Conservation (phyloP, 129 eudicot species). For the Escallonia herrerae region DNA sequence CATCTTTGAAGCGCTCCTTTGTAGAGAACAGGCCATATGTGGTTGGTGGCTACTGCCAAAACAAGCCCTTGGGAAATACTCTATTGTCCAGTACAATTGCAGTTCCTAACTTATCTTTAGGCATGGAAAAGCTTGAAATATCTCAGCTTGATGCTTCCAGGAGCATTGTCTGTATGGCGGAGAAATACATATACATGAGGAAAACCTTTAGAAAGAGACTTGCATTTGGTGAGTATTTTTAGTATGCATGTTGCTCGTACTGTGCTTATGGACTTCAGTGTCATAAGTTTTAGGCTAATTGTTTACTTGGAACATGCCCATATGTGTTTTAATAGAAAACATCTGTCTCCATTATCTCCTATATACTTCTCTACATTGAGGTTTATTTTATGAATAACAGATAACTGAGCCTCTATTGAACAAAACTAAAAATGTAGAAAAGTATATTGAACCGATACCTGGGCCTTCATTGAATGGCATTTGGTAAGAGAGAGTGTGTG, state of each 20-base stretch:
- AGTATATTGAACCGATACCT: no score
- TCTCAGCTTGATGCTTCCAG: slow-evolving; percentile 29
- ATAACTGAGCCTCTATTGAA: no score
- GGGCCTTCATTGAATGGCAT: no score
- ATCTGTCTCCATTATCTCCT: no score
- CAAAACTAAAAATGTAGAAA: no score
- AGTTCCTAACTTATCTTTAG: slow-evolving; percentile 24
- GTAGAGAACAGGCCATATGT: slow-evolving; percentile 79
- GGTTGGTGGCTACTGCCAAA: slow-evolving; percentile 72
- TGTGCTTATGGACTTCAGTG: not conserved
- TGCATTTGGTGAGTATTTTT: slow-evolving; percentile 67
- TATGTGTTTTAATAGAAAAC: no score
- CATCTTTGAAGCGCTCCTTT: slow-evolving; percentile 73
- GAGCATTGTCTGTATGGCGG: slow-evolving; percentile 68
- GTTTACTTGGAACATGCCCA: no score
- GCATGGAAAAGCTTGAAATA: slow-evolving; percentile 30
- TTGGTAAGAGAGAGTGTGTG: no score
- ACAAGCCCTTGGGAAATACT: slow-evolving; percentile 32
- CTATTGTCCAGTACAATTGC: slow-evolving; percentile 16
- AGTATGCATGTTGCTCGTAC: not conserved
- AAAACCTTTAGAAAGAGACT: slow-evolving; percentile 71
- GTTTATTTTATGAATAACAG: no score
- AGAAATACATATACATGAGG: slow-evolving; percentile 86
- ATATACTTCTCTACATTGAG: no score
- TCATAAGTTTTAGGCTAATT: no score